These are phyloP conservation scores for Syzygium aqueum DNA, from an alignment of 345 rosid genomes.

Conservation along the genomic window DNA sequence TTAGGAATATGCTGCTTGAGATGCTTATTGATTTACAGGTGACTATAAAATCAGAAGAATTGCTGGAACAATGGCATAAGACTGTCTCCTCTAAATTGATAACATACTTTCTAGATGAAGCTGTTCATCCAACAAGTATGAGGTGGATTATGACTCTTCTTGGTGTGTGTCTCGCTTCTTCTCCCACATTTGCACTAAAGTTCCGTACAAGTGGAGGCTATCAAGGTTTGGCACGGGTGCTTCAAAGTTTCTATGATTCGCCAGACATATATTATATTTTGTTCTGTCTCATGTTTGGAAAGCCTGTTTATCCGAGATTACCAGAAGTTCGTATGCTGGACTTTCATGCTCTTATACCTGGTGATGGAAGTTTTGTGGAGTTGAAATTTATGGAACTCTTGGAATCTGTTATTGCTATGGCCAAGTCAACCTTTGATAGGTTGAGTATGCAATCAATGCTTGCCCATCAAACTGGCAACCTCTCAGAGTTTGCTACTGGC, in stretches of 20 bases:
- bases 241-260: constrained; percentile 93
- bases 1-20: constrained; percentile 97
- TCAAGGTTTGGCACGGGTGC: constrained; percentile 80
- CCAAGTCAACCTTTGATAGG: constrained; percentile 91
- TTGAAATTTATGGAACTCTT: constrained; percentile 85
- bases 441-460: constrained; percentile 76
- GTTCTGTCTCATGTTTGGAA: constrained; percentile 92
- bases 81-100: constrained; percentile 94
- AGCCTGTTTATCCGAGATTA: constrained; percentile 90
- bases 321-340: constrained; percentile 99
- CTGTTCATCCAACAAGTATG: constrained; percentile 99
- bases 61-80: constrained; percentile 99
- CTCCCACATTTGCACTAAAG: constrained; percentile 86
- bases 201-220: constrained; percentile 96
- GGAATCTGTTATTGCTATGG: constrained; percentile 93
- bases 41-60: constrained; percentile 86
- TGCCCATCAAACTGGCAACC: constrained; percentile 87
- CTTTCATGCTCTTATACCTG: constrained; percentile 95
- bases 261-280: constrained; percentile 96
- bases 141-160: constrained; percentile 99
- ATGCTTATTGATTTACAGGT: constrained; percentile 99
- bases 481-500: constrained; percentile 81
- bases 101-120: constrained; percentile 96
- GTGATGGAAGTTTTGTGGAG: constrained; percentile 70
- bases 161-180: constrained; percentile 88